Conservation (phyloP, 208 protist genomes). For the Herpetomonas samuelpessoai region DNA sequence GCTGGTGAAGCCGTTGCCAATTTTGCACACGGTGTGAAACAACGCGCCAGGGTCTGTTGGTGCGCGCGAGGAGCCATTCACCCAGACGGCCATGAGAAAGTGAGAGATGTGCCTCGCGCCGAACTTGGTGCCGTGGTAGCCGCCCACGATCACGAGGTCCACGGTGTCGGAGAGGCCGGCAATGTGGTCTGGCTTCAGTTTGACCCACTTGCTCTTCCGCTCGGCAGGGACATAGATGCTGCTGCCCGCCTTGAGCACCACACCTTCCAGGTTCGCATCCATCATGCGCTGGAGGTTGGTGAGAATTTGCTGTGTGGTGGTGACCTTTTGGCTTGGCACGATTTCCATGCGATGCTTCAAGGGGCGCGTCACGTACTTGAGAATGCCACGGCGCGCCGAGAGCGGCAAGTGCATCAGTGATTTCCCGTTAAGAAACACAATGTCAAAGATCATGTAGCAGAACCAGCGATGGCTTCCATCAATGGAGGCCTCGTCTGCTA, state of each 20-base stretch:
- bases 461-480: conserved; percentile 27
- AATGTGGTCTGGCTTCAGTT: conserved; percentile 68
- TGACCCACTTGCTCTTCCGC: conserved; percentile 56
- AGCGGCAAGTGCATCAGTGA: conserved; percentile 25
- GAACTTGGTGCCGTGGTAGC: conserved; percentile 64
- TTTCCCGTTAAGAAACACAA: conserved; percentile 44
- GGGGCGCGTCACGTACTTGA: conserved; percentile 17
- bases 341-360: conserved; percentile 29
- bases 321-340: conserved; percentile 18
- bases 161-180: conserved; percentile 35
- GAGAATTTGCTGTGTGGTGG: conserved; percentile 27
- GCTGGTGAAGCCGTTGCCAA: conserved; percentile 58
- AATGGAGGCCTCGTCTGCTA: not conserved
- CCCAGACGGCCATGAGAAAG: conserved; percentile 46
- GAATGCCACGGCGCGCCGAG: conserved; percentile 10
- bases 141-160: conserved; percentile 48
- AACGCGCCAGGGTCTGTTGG: conserved; percentile 4
- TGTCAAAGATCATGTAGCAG: conserved; percentile 56
- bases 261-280: conserved; percentile 29
- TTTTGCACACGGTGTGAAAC: conserved; percentile 57
- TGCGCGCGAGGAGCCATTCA: conserved; percentile 3
- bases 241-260: conserved; percentile 39
- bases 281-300: conserved; percentile 26
- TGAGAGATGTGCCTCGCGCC: conserved; percentile 31
- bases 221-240: conserved; percentile 42